phyloP scores from a whole-genome alignment of 225 moss, liverwort and hornwort species.

The Pseudisothecium myosuroides region DNA sequence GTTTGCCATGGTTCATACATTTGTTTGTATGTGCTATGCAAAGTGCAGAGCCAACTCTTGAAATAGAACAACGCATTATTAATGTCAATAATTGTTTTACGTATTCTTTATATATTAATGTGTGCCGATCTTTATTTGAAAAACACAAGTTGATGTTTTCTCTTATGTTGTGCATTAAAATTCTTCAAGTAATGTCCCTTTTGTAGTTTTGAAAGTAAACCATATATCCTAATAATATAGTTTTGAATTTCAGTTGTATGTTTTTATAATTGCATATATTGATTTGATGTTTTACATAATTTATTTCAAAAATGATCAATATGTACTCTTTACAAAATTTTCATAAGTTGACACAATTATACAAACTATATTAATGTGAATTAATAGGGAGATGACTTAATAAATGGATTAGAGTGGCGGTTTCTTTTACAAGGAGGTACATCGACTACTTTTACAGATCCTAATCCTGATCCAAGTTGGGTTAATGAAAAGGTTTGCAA shows the following conservation, averaged over 20 bases:
- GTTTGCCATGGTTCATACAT: slow-evolving; percentile 72
- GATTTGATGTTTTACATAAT: no score
- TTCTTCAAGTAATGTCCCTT: slow-evolving; percentile 40
- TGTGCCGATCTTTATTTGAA: slow-evolving; percentile 84
- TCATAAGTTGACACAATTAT: neutral
- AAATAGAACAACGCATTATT: slow-evolving; percentile 40
- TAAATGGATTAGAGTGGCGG: slow-evolving; percentile 56
- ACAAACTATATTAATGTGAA: neutral
- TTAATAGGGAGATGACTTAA: slow-evolving; percentile 29
- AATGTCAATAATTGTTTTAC: slow-evolving; percentile 69
- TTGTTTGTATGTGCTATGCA: slow-evolving; percentile 67
- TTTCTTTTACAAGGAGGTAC: slow-evolving; percentile 74
- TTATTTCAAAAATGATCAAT: neutral
- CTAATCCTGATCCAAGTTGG: slow-evolving; percentile 76
- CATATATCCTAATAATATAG: neutral
- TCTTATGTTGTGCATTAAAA: slow-evolving; percentile 77
- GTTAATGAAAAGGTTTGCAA: slow-evolving; percentile 59
- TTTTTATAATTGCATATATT: neutral
- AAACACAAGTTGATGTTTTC: slow-evolving; percentile 96
- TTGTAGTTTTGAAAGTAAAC: no score
- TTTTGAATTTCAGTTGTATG: neutral
- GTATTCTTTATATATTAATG: slow-evolving; percentile 70
- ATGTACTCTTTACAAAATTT: neutral
- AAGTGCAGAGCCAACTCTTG: slow-evolving; percentile 35
- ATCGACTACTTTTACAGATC: slow-evolving; percentile 34